Evolutionary conservation across 805 yeast genomes (phyloP).

Genomic region (Pichia heedii): DNA sequence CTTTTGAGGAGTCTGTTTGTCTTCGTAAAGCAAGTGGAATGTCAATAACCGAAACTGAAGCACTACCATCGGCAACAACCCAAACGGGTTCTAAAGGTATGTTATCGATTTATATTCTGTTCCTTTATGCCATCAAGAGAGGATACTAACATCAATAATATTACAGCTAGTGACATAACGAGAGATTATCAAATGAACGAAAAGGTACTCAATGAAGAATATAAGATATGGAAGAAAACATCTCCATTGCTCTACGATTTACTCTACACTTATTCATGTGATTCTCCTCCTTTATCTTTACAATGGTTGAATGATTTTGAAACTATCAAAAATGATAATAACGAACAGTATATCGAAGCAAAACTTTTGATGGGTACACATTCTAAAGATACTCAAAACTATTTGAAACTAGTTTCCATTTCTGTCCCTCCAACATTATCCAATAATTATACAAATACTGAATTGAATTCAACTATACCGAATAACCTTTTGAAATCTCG

Average conservation of each 20-base stretch:
- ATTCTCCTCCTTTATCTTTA: conserved; percentile 64
- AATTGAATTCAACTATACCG: conserved; percentile 6
- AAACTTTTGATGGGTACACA: conserved; percentile 40
- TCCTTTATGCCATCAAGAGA: not conserved
- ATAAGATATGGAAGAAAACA: conserved; percentile 76
- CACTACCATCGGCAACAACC: not conserved
- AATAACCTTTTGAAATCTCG: conserved; percentile 22
- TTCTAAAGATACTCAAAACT: conserved; percentile 35
- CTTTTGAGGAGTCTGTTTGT: no score
- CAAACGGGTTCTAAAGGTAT: not conserved
- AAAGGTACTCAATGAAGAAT: conserved; percentile 67
- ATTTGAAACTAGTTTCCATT: conserved; percentile 36
- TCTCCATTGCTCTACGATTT: conserved; percentile 71
- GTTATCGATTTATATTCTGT: not conserved
- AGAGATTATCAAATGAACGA: conserved; percentile 44
- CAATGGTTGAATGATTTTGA: conserved; percentile 51
- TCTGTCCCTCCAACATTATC: conserved; percentile 43
- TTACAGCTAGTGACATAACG: conserved; percentile 17
- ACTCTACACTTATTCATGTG: conserved; percentile 56
- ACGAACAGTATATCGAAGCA: conserved; percentile 12
- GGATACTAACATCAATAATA: not conserved
- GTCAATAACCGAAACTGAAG: not conserved
- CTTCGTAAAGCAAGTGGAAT: not conserved
- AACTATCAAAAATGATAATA: conserved; percentile 3
- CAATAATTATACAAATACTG: conserved; percentile 16